Conservation (phyloP, 2,329 filamentous ascomycete genomes). For the Arthrobotrys entomopaga region DNA sequence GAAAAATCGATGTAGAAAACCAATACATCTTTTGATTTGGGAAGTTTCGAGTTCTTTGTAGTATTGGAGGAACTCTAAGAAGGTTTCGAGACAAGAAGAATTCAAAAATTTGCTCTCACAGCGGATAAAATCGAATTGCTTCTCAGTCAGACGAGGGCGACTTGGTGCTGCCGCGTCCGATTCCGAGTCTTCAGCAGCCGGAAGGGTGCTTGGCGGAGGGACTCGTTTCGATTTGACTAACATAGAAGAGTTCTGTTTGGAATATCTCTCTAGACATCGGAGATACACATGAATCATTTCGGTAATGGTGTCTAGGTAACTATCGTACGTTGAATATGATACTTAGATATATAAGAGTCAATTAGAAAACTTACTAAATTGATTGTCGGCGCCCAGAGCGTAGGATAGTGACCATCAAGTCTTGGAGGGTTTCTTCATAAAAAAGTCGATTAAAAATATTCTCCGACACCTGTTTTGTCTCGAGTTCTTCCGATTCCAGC, state of each 20-base stretch:
- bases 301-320: slow-evolving; percentile 87
- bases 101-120: slow-evolving; percentile 84
- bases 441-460: slow-evolving; percentile 98
- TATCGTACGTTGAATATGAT: slow-evolving; percentile 6
- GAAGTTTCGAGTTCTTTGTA: slow-evolving; percentile 81
- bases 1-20: slow-evolving; percentile 91
- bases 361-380: slow-evolving; percentile 69
- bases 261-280: slow-evolving; percentile 89
- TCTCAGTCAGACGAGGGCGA: slow-evolving; percentile 77
- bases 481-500: slow-evolving; percentile 81
- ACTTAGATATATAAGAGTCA: neutral
- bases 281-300: slow-evolving; percentile 92
- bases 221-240: slow-evolving; percentile 76
- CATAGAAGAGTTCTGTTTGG: slow-evolving; percentile 92
- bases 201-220: slow-evolving; percentile 57
- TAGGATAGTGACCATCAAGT: slow-evolving; percentile 81
- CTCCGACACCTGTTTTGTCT: slow-evolving; percentile 97
- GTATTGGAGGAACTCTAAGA: slow-evolving; percentile 79
- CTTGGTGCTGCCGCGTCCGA: slow-evolving; percentile 77
- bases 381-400: slow-evolving; percentile 92
- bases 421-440: slow-evolving; percentile 95
- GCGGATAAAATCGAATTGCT: slow-evolving; percentile 91
- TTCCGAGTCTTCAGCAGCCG: slow-evolving; percentile 68
- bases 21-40: slow-evolving; percentile 90
- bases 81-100: slow-evolving; percentile 88